These are phyloP conservation scores for Penicillium paradoxum DNA, from an alignment of 495 filamentous ascomycete genomes.

Conservation along the genomic window DNA sequence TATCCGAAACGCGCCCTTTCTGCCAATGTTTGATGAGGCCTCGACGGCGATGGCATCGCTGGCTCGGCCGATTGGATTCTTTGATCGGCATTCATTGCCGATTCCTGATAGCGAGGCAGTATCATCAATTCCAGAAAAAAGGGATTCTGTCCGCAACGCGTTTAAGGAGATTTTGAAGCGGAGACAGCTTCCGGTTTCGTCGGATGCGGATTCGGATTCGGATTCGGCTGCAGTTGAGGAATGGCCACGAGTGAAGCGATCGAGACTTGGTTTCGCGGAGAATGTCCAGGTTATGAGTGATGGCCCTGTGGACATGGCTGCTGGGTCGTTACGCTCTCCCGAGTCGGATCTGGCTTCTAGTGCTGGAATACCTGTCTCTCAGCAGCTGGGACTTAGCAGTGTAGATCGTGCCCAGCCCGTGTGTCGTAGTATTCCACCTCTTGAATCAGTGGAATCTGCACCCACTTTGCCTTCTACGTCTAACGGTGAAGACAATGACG, in stretches of 20 bases:
- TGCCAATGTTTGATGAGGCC: constrained; percentile 49
- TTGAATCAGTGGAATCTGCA: neutral
- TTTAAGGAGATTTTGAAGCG: neutral
- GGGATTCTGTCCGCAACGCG: too few species aligned
- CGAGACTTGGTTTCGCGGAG: constrained; percentile 14
- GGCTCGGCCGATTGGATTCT: constrained; percentile 28
- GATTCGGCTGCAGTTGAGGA: neutral
- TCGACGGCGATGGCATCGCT: constrained; percentile 23
- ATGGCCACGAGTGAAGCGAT: constrained; percentile 1
- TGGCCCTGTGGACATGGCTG: neutral
- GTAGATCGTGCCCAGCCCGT: neutral
- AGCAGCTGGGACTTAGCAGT: neutral
- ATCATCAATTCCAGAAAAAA: too few species aligned
- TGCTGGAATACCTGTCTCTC: neutral
- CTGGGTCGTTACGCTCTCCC: neutral
- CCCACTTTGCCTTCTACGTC: neutral
- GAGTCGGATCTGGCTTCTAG: neutral
- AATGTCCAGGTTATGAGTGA: neutral
- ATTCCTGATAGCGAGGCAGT: constrained; percentile 30
- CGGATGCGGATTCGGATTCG: constrained; percentile 12
- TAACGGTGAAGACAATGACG: neutral
- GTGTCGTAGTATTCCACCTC: neutral
- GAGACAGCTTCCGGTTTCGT: neutral
- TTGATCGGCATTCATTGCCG: constrained; percentile 37
- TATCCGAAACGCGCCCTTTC: constrained; percentile 66